phyloP scores from a whole-genome alignment of 1,284 basidiomycete species.

The Xerocomus amazonicus region DNA sequence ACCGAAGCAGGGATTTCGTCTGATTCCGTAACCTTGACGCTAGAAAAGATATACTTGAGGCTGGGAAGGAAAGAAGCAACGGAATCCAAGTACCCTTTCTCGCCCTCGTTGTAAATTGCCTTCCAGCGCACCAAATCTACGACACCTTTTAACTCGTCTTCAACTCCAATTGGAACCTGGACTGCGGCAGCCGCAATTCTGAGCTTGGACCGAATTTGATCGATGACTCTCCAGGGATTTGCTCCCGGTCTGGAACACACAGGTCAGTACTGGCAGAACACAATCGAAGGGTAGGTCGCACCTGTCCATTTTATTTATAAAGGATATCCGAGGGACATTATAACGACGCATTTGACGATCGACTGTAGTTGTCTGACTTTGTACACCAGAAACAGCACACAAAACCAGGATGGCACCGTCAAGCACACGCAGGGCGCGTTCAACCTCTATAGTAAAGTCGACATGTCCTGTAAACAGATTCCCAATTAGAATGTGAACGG shows the following conservation, averaged over 20 bases:
- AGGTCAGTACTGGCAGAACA: not conserved
- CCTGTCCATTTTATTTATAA: slow-evolving; percentile 99
- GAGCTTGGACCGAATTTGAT: slow-evolving; percentile 90
- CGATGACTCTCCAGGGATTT: slow-evolving; percentile 94
- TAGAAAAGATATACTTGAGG: slow-evolving; percentile 29
- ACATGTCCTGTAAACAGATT: slow-evolving; percentile 72
- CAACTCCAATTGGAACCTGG: slow-evolving; percentile 92
- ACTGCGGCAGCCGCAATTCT: slow-evolving; percentile 94
- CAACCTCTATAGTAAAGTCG: slow-evolving; percentile 99
- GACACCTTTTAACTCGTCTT: slow-evolving; percentile 86
- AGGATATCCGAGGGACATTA: slow-evolving; percentile 92
- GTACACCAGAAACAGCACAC: slow-evolving; percentile 94
- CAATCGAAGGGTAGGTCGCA: slow-evolving; percentile 26
- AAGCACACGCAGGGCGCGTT: slow-evolving; percentile 92
- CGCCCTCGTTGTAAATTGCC: slow-evolving; percentile 91
- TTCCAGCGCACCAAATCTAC: slow-evolving; percentile 96
- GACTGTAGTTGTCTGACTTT: slow-evolving; percentile 98
- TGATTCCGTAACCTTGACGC: slow-evolving; percentile 77
- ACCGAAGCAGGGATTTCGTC: slow-evolving; percentile 86
- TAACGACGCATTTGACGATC: slow-evolving; percentile 99
- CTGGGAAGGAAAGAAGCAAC: not conserved
- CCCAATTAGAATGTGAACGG: not conserved
- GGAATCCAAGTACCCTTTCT: slow-evolving; percentile 75
- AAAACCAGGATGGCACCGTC: slow-evolving; percentile 97
- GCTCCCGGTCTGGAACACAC: slow-evolving; percentile 73